Conservation (phyloP, 2,329 filamentous ascomycete species). For the Trichoderma atroviride region DNA sequence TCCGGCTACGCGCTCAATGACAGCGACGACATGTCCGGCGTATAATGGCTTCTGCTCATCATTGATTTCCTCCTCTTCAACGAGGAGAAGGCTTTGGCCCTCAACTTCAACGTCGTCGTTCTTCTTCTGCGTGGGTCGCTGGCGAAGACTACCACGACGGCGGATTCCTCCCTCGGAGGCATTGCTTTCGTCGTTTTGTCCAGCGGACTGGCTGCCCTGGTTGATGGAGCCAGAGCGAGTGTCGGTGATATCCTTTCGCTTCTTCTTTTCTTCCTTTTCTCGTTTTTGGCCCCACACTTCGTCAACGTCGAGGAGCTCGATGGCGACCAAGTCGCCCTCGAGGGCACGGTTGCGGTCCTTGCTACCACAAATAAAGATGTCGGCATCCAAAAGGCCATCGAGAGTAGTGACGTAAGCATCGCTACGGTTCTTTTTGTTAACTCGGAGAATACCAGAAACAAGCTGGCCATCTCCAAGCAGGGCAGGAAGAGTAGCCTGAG, state of each 20-base stretch:
- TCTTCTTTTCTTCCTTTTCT: constrained; percentile 99
- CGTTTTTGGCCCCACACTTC: constrained; percentile 99
- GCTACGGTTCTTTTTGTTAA: constrained; percentile 99
- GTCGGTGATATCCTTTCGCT: constrained; percentile 97
- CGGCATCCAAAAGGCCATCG: constrained; percentile 84
- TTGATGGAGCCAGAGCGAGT: constrained; percentile 77
- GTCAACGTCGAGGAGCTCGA: constrained; percentile 95
- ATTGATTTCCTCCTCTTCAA: constrained; percentile 98
- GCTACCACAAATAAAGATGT: constrained; percentile 99
- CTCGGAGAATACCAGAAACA: constrained; percentile 92
- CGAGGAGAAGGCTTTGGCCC: constrained; percentile 91
- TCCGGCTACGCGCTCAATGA: constrained; percentile 93
- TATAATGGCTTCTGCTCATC: constrained; percentile 98
- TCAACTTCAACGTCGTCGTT: constrained; percentile 99
- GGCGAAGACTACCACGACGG: constrained; percentile 89
- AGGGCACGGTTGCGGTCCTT: constrained; percentile 97
- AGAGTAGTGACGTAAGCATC: constrained; percentile 96
- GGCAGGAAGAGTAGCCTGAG: constrained; percentile 89
- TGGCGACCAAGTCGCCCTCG: constrained; percentile 91
- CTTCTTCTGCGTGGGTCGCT: constrained; percentile 98
- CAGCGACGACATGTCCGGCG: constrained; percentile 93
- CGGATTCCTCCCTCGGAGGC: constrained; percentile 82
- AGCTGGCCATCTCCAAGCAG: constrained; percentile 89
- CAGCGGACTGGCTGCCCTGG: constrained; percentile 66
- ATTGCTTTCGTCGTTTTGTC: constrained; percentile 63